Conservation (phyloP, 805 yeast genomes). For the Candida nanaspora region DNA sequence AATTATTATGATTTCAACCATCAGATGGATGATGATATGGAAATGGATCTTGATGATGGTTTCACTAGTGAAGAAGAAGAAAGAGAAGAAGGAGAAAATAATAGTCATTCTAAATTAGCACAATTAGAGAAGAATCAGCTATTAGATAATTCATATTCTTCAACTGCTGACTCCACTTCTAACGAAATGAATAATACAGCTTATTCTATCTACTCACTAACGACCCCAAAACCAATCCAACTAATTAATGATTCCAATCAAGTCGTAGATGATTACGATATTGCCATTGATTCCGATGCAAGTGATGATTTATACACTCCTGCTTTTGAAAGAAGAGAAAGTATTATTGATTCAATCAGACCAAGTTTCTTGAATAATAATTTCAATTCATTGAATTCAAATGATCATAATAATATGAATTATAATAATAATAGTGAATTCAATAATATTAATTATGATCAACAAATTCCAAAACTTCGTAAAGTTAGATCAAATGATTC, state of each 20-base stretch:
- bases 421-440: not conserved
- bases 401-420: not conserved
- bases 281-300: slow-evolving; percentile 14
- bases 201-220: slow-evolving; percentile 20
- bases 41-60: slow-evolving; percentile 25
- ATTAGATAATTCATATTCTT: no score
- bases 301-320: slow-evolving; percentile 23
- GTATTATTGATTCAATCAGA: not conserved
- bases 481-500: not conserved
- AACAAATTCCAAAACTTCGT: not conserved
- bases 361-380: not conserved
- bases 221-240: slow-evolving; percentile 20
- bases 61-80: slow-evolving; percentile 19
- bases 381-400: not conserved
- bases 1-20: slow-evolving; percentile 17
- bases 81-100: slow-evolving; percentile 5
- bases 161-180: no score
- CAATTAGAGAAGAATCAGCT: no score
- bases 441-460: not conserved
- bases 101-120: slow-evolving; percentile 6
- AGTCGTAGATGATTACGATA: not conserved
- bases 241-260: not conserved
- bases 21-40: slow-evolving; percentile 21
- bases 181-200: slow-evolving; percentile 6
- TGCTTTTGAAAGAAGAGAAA: slow-evolving; percentile 13